A percentile compares a stretch with the other conserved stretches of the same genome.
phyloP scores from a whole-genome alignment of 1,284 basidiomycete species.

The Fomitopsis betulina region DNA sequence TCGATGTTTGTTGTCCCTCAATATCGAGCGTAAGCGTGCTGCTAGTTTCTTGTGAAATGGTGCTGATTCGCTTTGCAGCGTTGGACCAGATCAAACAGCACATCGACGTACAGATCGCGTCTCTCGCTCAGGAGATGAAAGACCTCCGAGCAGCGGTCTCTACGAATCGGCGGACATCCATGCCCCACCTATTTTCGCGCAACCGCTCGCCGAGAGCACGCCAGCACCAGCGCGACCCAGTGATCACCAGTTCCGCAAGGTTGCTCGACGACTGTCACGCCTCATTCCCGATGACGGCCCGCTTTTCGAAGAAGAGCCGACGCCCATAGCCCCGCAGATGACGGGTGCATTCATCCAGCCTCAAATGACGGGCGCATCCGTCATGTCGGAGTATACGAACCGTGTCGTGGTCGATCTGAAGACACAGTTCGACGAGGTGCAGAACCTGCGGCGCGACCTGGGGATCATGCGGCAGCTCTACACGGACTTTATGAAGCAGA shows the following conservation, averaged over 20 bases:
- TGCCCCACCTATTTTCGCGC: conserved; percentile 34
- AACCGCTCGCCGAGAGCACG: conserved; percentile 57
- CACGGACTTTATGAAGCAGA: conserved; percentile 87
- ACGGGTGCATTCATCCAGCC: conserved; percentile 66
- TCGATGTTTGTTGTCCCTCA: conserved; percentile 84
- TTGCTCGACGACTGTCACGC: conserved; percentile 66
- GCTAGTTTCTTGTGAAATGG: neutral
- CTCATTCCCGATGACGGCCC: conserved; percentile 40
- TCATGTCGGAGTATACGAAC: conserved; percentile 64
- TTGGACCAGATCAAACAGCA: conserved; percentile 99
- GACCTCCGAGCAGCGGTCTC: conserved; percentile 75
- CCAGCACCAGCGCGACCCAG: conserved; percentile 57
- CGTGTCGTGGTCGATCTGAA: conserved; percentile 81
- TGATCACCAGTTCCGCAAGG: conserved; percentile 66
- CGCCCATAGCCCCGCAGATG: conserved; percentile 42
- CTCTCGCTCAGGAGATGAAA: conserved; percentile 87
- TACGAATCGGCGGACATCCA: conserved; percentile 43
- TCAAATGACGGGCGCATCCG: conserved; percentile 70
- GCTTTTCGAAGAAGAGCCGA: conserved; percentile 24
- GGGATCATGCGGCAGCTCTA: conserved; percentile 94
- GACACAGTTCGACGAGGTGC: conserved; percentile 92
- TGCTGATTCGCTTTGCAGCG: conserved; percentile 42
- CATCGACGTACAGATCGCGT: conserved; percentile 86
- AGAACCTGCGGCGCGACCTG: conserved; percentile 88
- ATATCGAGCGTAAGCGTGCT: conserved; percentile 86